Conservation (phyloP, 73 alveolate species). For the Paramecium bursaria region DNA sequence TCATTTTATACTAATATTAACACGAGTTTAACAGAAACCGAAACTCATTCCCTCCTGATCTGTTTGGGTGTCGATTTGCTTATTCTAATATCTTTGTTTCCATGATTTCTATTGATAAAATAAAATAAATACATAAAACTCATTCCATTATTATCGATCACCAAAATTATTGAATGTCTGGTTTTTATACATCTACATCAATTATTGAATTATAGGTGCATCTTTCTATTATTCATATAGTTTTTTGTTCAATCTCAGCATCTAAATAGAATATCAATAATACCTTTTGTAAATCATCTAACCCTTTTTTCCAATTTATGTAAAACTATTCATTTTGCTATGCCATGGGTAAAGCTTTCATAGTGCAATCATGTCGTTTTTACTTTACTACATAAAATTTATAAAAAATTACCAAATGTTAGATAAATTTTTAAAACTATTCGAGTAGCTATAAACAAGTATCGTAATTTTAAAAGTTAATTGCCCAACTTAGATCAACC, state of each 20-base stretch:
- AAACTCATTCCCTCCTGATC: constrained; percentile 15
- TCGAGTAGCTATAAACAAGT: background rate
- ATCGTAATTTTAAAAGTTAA: constrained; percentile 43
- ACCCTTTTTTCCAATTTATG: background rate
- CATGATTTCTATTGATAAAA: constrained; percentile 5
- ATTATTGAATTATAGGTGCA: background rate
- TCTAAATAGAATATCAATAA: too few species aligned
- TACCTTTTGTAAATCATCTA: constrained; percentile 15
- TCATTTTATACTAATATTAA: constrained; percentile 46
- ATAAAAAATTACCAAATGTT: background rate
- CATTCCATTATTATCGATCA: constrained; percentile 13
- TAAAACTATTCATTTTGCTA: constrained; percentile 8
- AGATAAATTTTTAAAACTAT: constrained; percentile 3
- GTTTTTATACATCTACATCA: background rate
- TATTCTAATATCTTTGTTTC: constrained; percentile 38
- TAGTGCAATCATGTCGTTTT: background rate
- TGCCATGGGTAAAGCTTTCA: background rate
- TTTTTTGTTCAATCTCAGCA: constrained; percentile 41
- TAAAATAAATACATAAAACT: background rate
- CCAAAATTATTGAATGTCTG: background rate
- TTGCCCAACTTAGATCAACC: constrained; percentile 18
- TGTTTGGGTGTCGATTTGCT: background rate
- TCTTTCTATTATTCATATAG: background rate
- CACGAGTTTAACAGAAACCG: constrained; percentile 31
- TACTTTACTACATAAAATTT: background rate